Evolutionary conservation across 192 early-diverging fungal genomes (phyloP), one percentile per base, ranked within the genome.

Genomic region (Coemansia javaensis): DNA sequence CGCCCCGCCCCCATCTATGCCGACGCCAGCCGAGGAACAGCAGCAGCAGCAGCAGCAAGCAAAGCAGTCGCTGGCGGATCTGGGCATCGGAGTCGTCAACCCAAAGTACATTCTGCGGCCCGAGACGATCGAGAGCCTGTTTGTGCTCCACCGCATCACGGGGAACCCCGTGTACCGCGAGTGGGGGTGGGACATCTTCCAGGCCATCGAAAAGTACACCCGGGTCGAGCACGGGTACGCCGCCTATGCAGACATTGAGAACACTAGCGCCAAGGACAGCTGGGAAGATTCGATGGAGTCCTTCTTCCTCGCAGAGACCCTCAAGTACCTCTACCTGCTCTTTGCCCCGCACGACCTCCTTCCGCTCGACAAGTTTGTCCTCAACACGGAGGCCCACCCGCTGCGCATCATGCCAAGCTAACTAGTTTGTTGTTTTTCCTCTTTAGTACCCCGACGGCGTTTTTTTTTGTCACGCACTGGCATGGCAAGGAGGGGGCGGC

Each of bases 361-460:
- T 27, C 66, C 87, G 8, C 68, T 94, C 30, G 85, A 90, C 46
- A 59, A 88, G 62, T 94, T 82, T 72, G 91, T 97, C 4, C 82
- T 96, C 51, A 98, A 90, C 56, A 98, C 95, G 3, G 95, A 96
- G 63, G 93, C 91, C 17, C 95, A 96, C 69, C 91, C 91, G 35
- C 50, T 97, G 20, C 56, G 61, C 33, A 68, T 77, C 18, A 59
- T 49, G n/a, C 28, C 28, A 30, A 30, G 10, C 28, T 30, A 30
- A 56, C 40, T 42, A 22, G 12, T 3, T 42, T 4, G 32, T 24
- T 18, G 9, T 34, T 42, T 31, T 11, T n/a, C 22, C 31, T 14
- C 1, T 16, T 48, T 24, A 6, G 24, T 15, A 21, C 13, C 5
- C 24, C 23, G n/a, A 46, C 3, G 21, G 32, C 15, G 0, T 22